Base-by-base conservation (phyloP, 2,329 filamentous ascomycete species). In the Fusarium ambrosium region DNA sequence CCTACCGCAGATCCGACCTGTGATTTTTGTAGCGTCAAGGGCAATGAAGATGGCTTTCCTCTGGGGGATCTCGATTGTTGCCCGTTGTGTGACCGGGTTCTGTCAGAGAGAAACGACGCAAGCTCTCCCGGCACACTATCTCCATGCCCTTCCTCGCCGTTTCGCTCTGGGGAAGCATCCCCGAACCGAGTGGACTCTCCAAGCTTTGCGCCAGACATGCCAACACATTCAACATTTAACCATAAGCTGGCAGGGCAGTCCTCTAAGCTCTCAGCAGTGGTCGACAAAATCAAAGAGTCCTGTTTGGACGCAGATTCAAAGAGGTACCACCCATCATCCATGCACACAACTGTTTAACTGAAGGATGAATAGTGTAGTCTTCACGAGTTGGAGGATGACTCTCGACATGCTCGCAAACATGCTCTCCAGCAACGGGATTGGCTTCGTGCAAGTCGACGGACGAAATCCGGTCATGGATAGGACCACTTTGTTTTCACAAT, bases 171-270 rank as follows among this genome's bases (percentile, higher is more conserved):
- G 11, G 10, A 4, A 32, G 18, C 2, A 2, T 61, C 24, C 2
- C 36, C 24, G 6, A 71, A 59, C 36, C 45, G 18, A 3, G 1
- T 37, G 0, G 34, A 58, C 3, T 22, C 5, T 1, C 10, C 43
- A 4, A 24, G 10, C 0, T 3, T 18, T 7, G 0, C 22, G 1
- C 2, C 18, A 2, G 20, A 6, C 0, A 14, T 9, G 0, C 0
- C 2, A 0, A 6, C 3, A 0, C 0, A 6, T 22, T 24, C 34
- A 3, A 16, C 2, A 0, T 16, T 43, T 0, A 11, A 13, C 2
- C 13, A 1, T 8, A 32, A 14, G 0, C 0, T 62, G 3, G 13
- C 20, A 10, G 32, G 36, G 0, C 22, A 70, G 7, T 71, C 69
- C 0, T 71, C 69, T 0, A 71, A 71, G 2, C 43, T 71, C 6